Evolutionary conservation across 305 asterid species (phyloP).

Genomic region (Fraxinus baroniana): DNA sequence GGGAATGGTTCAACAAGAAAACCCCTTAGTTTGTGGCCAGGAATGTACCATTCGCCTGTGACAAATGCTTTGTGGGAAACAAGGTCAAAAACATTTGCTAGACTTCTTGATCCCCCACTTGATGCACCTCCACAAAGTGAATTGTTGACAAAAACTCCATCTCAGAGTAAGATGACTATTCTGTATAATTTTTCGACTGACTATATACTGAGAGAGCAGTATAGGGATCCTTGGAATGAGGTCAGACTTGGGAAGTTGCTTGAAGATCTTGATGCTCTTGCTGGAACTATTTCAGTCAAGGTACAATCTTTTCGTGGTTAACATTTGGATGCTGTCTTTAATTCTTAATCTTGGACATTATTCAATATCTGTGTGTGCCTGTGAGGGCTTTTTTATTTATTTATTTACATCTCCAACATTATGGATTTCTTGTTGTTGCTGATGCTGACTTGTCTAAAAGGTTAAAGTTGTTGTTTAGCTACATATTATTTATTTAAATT

Average conservation of each 20-base stretch:
- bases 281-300: constrained; percentile 92
- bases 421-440: neutral
- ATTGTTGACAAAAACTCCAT: constrained; percentile 59
- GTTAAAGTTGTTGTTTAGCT: neutral
- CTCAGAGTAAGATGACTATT: constrained; percentile 65
- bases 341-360: neutral
- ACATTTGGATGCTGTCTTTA: neutral
- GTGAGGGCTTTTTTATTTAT: neutral
- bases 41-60: constrained; percentile 95
- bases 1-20: constrained; percentile 42
- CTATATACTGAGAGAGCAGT: constrained; percentile 81
- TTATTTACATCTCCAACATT: neutral
- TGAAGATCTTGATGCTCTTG: constrained; percentile 97
- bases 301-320: constrained; percentile 30
- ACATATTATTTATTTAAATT: neutral
- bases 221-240: constrained; percentile 96
- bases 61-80: constrained; percentile 90
- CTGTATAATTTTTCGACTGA: constrained; percentile 72
- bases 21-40: constrained; percentile 91
- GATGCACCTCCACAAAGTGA: constrained; percentile 93
- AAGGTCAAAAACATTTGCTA: constrained; percentile 72
- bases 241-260: constrained; percentile 93
- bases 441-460: neutral
- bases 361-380: neutral
- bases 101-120: constrained; percentile 87